Evolutionary conservation across 2,329 filamentous ascomycete genomes (phyloP).

Genomic region (Phyllosticta citrichinensis): DNA sequence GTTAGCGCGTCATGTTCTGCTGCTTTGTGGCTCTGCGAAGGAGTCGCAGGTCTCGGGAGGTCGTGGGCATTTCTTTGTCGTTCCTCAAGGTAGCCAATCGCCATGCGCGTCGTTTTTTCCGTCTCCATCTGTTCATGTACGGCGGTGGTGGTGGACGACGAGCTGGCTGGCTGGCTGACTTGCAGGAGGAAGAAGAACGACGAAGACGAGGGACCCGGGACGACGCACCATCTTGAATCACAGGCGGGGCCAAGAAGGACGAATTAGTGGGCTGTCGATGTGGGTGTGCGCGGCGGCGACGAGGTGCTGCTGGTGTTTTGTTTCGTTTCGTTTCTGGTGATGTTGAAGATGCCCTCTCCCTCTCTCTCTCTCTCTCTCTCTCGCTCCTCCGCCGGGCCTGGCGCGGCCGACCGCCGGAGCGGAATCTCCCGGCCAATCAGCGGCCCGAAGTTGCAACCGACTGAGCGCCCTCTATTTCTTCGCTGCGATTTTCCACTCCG

Average conservation of each 20-base stretch:
- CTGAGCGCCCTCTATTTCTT: not conserved
- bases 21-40: not conserved
- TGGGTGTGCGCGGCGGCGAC: not conserved
- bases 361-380: not conserved
- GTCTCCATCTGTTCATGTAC: not conserved
- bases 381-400: not conserved
- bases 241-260: not conserved
- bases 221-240: not conserved
- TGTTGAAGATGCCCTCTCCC: constrained; percentile 2
- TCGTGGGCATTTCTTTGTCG: not conserved
- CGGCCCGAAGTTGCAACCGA: constrained; percentile 4
- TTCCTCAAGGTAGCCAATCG: not conserved
- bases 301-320: not conserved
- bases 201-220: not conserved
- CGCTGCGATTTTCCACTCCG: not conserved
- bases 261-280: not conserved
- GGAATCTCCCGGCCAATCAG: constrained; percentile 7
- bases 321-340: not conserved
- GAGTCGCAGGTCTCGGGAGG: not conserved
- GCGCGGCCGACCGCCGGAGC: not conserved
- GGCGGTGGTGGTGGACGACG: not conserved
- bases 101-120: not conserved
- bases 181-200: not conserved
- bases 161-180: not conserved
- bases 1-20: not conserved